These are phyloP conservation scores for Colletotrichum eleusines DNA, from an alignment of 2,329 filamentous ascomycete genomes.

Conservation along the genomic window DNA sequence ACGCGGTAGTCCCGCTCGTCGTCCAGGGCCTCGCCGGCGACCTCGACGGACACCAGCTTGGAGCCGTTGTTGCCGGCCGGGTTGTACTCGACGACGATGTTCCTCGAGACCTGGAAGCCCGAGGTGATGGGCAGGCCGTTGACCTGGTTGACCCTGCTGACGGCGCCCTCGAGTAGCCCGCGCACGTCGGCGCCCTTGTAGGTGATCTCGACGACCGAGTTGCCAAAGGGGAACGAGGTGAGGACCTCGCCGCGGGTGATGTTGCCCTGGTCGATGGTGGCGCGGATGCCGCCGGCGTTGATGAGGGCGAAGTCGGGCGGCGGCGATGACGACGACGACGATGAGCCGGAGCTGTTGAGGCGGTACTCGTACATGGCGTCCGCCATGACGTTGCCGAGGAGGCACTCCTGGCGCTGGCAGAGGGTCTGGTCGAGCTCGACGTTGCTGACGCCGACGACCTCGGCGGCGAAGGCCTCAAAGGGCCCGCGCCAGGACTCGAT, in stretches of 20 bases:
- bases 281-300: slow-evolving; percentile 74
- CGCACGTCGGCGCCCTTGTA: slow-evolving; percentile 67
- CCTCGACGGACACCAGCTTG: slow-evolving; percentile 64
- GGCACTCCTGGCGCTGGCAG: slow-evolving; percentile 70
- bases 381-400: slow-evolving; percentile 66
- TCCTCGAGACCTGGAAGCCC: slow-evolving; percentile 70
- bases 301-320: slow-evolving; percentile 68
- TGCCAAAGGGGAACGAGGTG: slow-evolving; percentile 75
- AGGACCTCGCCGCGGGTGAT: slow-evolving; percentile 74
- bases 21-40: slow-evolving; percentile 63
- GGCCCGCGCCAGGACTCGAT: slow-evolving; percentile 70
- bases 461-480: slow-evolving; percentile 69
- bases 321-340: slow-evolving; percentile 14
- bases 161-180: slow-evolving; percentile 69
- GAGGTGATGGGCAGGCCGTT: slow-evolving; percentile 66
- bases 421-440: slow-evolving; percentile 69
- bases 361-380: slow-evolving; percentile 74
- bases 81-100: slow-evolving; percentile 70
- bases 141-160: slow-evolving; percentile 66
- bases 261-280: slow-evolving; percentile 70
- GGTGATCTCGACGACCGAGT: slow-evolving; percentile 70
- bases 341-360: slow-evolving; percentile 58
- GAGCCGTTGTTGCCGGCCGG: slow-evolving; percentile 61
- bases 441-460: slow-evolving; percentile 67
- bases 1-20: slow-evolving; percentile 64